Evolutionary conservation across 352 stramenopile species (phyloP).

Genomic region (Pythium dissotocum): DNA sequence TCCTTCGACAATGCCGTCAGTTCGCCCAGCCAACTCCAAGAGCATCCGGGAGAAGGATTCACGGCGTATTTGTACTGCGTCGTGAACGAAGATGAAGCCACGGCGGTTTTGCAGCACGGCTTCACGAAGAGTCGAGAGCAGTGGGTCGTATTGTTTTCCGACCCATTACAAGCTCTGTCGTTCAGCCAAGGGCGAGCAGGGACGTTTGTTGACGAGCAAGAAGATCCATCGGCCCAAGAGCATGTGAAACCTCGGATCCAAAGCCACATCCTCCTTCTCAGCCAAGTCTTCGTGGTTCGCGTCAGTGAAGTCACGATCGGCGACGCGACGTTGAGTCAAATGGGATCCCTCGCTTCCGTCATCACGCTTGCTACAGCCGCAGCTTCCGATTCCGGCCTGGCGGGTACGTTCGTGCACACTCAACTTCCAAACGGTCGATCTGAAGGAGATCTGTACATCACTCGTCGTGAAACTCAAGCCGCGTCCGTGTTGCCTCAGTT

Average conservation of each 20-base stretch:
- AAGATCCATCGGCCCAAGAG: neutral
- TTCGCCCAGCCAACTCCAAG: neutral
- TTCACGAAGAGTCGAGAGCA: constrained; percentile 15
- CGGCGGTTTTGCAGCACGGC: constrained; percentile 39
- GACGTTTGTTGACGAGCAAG: neutral
- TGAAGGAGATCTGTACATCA: constrained; percentile 19
- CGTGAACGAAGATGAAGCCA: constrained; percentile 36
- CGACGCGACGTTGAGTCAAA: constrained; percentile 5
- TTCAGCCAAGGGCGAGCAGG: constrained; percentile 10
- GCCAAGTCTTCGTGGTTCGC: constrained; percentile 14
- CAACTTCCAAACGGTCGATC: neutral
- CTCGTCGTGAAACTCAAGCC: neutral
- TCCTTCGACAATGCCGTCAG: constrained; percentile 29
- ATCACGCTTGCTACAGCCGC: constrained; percentile 5
- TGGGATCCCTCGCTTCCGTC: constrained; percentile 11
- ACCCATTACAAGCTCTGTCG: constrained; percentile 18
- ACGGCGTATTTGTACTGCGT: constrained; percentile 49
- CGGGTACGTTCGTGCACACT: constrained; percentile 7
- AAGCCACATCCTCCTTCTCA: constrained; percentile 21
- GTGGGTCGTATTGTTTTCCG: constrained; percentile 20
- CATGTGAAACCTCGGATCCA: neutral
- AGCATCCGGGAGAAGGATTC: constrained; percentile 29
- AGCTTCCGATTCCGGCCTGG: neutral
- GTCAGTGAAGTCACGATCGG: constrained; percentile 16
- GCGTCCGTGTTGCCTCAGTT: constrained; percentile 17